Evolutionary conservation across 2,329 filamentous ascomycete genomes (phyloP).

Genomic region (Tolypocladium album): DNA sequence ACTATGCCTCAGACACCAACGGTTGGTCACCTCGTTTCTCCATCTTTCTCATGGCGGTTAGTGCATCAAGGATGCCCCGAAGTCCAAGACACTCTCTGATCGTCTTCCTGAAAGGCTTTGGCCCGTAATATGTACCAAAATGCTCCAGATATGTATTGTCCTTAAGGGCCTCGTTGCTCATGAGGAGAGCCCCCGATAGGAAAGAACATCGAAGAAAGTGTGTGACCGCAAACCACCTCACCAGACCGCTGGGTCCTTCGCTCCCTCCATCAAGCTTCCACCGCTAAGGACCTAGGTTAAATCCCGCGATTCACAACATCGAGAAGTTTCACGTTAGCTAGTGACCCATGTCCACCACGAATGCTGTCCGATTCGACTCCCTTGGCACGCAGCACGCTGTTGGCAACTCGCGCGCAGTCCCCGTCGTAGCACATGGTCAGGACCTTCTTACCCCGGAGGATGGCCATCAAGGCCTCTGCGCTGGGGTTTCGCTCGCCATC

Average conservation of each 20-base stretch:
- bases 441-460: constrained; percentile 25
- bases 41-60: neutral
- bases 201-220: neutral
- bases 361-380: constrained; percentile 35
- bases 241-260: neutral
- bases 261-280: constrained; percentile 9
- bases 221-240: neutral
- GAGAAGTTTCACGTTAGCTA: constrained; percentile 15
- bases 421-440: constrained; percentile 42
- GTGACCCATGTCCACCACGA: constrained; percentile 25
- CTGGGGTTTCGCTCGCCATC: constrained; percentile 15
- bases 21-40: neutral
- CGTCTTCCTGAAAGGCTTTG: no score
- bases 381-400: constrained; percentile 40
- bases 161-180: no score
- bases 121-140: no score
- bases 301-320: constrained; percentile 13
- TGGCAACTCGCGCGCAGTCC: constrained; percentile 42
- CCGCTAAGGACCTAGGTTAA: constrained; percentile 9
- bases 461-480: constrained; percentile 14
- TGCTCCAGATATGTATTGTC: no score
- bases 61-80: no score
- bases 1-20: neutral
- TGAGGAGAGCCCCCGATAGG: neutral
- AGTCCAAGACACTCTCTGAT: no score